Base-by-base conservation (phyloP, 805 yeast species). In the Tetrapisispora phaffii region DNA sequence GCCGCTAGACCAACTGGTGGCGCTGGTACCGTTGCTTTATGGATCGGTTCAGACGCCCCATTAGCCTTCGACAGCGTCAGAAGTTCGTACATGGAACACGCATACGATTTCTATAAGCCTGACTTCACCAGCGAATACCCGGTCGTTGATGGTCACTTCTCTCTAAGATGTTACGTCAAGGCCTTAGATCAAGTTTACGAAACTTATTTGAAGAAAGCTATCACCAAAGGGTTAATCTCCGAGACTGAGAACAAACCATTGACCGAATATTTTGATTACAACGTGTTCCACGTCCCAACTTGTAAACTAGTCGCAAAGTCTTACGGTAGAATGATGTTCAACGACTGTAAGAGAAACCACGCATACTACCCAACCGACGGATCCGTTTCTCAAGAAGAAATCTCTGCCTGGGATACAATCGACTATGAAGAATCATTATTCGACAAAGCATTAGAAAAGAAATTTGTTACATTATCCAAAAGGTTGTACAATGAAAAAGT, bases 1-100 rank as follows among this genome's bases (percentile, higher is more conserved):
- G 83, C 95, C 33, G 98, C 98, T 46, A 83, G 98, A 76, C 98
- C 98, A 62, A 93, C 98, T 44, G 98, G 98, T 67, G 98, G 98
- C 73, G 97, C 95, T 45, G 98, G 98, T 65, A 76, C 94, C 40
- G 94, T 90, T 49, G 98, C 98, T 37, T 59, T 93, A 63, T 79
- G 85, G 65, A 85, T 93, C 59, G 98, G 98, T 42, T 96, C 97
- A 44, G 95, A 93, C 63, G 97, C 98, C 34, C 98, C 98, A 54
- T 76, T 93, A 55, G 96, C 86, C 34, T 81, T 93, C 58, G 97
- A 93, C 58, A 70, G 82, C 38, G 77, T 79, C 48, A 86, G 93
- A 71, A 97, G 97, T 52, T 77, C 95, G 20, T 85, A 73, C 75
- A 85, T 93, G 95, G 90, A 86, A 69, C 95, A 93, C 65, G 96